Conservation (phyloP, 148 eudicot species). For the Tetragonia tetragonoides region DNA sequence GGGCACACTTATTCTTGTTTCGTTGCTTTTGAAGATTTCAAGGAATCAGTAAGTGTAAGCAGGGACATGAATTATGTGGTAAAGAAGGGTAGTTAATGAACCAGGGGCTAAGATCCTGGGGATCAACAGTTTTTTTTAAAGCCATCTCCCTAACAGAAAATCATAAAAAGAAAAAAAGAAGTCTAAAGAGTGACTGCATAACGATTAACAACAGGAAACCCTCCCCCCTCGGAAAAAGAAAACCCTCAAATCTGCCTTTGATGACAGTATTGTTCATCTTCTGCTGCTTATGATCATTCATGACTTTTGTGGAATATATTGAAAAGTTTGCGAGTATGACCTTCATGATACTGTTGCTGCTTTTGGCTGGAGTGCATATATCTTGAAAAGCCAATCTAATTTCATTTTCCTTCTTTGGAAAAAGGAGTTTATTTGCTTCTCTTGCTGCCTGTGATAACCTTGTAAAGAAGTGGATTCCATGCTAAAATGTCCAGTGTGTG, state of each 20-base stretch:
- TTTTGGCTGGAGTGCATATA: not conserved
- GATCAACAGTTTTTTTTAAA: no score
- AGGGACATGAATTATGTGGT: not conserved
- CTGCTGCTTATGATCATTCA: not conserved
- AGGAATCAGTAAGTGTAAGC: not conserved
- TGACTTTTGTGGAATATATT: not conserved
- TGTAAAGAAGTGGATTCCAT: no score
- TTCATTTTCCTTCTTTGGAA: not conserved
- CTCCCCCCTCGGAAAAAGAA: not conserved
- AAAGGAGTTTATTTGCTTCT: not conserved
- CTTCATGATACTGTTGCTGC: not conserved
- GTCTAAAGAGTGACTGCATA: no score
- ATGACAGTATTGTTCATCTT: not conserved
- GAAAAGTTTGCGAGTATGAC: no score
- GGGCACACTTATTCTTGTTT: not conserved
- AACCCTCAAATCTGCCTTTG: not conserved
- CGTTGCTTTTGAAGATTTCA: not conserved
- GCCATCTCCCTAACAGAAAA: not conserved
- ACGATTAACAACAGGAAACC: no score
- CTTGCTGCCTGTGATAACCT: no score
- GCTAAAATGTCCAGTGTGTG: no score
- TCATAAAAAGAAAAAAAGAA: not conserved
- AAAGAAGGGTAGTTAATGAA: no score
- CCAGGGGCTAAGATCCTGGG: no score
- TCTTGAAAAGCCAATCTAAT: not conserved